Percentiles rank a stretch among this genome's conserved stretches.
Conservation (phyloP, 2,329 filamentous ascomycete species). For the Pseudopyrenochaeta lycopersici region DNA sequence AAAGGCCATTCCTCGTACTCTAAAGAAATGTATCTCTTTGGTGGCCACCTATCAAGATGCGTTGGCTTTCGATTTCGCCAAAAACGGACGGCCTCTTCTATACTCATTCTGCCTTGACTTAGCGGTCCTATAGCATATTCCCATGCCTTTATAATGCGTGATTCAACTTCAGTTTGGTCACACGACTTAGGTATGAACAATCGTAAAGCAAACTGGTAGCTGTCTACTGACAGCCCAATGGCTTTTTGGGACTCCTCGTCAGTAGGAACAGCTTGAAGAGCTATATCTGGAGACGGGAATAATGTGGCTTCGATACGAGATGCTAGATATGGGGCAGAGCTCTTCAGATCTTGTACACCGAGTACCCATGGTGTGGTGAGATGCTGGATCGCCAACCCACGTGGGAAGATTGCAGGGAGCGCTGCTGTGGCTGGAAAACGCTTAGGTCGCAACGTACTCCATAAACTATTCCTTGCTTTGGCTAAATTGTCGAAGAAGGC, state of each 20-base stretch:
- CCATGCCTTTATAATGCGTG: constrained; percentile 34
- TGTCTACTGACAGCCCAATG: constrained; percentile 47
- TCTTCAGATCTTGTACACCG: constrained; percentile 9
- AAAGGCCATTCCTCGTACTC: constrained; percentile 15
- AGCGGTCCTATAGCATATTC: constrained; percentile 36
- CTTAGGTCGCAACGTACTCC: constrained; percentile 35
- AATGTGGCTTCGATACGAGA: constrained; percentile 27
- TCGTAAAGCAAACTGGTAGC: constrained; percentile 37
- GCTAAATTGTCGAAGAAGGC: constrained; percentile 50
- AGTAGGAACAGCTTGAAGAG: constrained; percentile 23
- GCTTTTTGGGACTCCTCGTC: constrained; percentile 33
- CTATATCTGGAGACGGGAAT: constrained; percentile 27
- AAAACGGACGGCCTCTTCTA: constrained; percentile 38
- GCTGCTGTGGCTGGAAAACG: constrained; percentile 28
- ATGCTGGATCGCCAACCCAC: constrained; percentile 45
- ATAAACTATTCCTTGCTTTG: constrained; percentile 41
- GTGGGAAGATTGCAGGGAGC: constrained; percentile 41
- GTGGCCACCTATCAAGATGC: background rate
- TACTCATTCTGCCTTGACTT: constrained; percentile 35
- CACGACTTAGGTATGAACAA: constrained; percentile 28
- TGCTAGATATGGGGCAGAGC: constrained; percentile 35
- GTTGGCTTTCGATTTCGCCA: constrained; percentile 27
- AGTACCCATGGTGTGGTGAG: constrained; percentile 30
- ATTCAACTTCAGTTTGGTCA: constrained; percentile 14
- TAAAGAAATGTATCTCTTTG: background rate